These are phyloP conservation scores for Daucus carota DNA, from an alignment of 129 eudicot genomes.

Conservation along the genomic window DH1_v3.0 NC_030381.2:46667001-46667500, in stretches of 20 bases:
- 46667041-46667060: not conserved
- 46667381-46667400: not conserved
- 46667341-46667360: not conserved
- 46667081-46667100: not conserved
- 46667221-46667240: slow-evolving; percentile 15
- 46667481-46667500: not conserved
- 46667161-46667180: not conserved
- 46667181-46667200: not conserved
- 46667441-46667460: not conserved
- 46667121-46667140: not conserved
- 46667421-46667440: not conserved
- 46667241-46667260: slow-evolving; percentile 11
- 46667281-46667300: slow-evolving; percentile 13
- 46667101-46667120: not conserved
- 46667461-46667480: not conserved
- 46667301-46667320: not conserved
- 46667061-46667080: not conserved
- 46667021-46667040: not conserved
- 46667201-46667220: not conserved
- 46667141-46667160: not conserved
- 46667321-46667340: not conserved
- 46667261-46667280: slow-evolving; percentile 5
- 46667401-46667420: not conserved
- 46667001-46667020: not conserved
- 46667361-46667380: not conserved